phyloP scores from a whole-genome alignment of 2,329 filamentous ascomycete genomes.

The Rachicladosporium sp. region DNA sequence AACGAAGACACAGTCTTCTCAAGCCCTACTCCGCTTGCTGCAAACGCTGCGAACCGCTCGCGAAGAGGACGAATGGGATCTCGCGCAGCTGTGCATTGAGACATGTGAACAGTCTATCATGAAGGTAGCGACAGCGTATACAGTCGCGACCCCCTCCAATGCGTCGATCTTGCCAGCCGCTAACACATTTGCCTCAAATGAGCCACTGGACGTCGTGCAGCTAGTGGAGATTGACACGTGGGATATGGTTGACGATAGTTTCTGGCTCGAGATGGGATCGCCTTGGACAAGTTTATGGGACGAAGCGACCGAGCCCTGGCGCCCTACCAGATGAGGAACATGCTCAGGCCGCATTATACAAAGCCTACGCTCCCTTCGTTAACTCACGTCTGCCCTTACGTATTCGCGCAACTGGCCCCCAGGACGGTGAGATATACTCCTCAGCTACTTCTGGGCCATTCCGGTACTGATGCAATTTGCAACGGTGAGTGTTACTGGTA shows the following conservation, averaged over 20 bases:
- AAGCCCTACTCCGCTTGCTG: not conserved
- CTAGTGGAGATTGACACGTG: too few relatives aligned
- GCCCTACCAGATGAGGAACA: too few relatives aligned
- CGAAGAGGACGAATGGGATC: conserved; percentile 32
- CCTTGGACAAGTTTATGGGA: conserved; percentile 4
- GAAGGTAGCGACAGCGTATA: conserved; percentile 18
- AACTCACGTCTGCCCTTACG: too few relatives aligned
- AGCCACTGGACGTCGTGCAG: not conserved
- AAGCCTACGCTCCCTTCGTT: too few relatives aligned
- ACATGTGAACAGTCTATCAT: conserved; percentile 25
- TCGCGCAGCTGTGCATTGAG: conserved; percentile 43
- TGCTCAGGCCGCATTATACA: too few relatives aligned
- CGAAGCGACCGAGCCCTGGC: not conserved
- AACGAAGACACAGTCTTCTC: conserved; percentile 35
- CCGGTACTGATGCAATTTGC: too few relatives aligned
- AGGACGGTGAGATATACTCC: too few relatives aligned
- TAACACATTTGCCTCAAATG: not conserved
- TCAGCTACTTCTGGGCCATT: too few relatives aligned
- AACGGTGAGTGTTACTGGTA: too few relatives aligned
- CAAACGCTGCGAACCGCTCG: not conserved
- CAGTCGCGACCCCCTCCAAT: not conserved
- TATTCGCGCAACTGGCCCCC: too few relatives aligned
- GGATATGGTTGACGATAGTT: not conserved
- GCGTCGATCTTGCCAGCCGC: not conserved
- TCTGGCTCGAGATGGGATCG: not conserved